phyloP scores from a whole-genome alignment of 176 grass and related monocot genomes.

The Oryza brachyantha region DNA sequence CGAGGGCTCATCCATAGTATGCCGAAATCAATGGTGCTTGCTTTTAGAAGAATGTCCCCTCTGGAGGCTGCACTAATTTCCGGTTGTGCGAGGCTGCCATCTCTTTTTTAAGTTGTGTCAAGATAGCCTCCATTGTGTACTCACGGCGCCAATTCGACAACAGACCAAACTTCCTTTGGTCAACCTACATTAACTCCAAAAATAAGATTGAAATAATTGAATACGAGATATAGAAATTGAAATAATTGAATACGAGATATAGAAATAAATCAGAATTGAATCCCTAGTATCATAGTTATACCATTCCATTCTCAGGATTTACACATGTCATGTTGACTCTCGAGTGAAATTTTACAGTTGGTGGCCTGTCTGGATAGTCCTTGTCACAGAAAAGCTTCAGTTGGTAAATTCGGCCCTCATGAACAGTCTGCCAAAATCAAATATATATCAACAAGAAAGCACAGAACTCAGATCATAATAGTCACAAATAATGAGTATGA shows the following conservation, averaged over 20 bases:
- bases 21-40: neutral
- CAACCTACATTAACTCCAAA: conserved; percentile 16
- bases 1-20: neutral
- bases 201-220: neutral
- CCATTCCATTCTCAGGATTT: conserved; percentile 32
- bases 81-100: conserved; percentile 29
- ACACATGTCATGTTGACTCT: conserved; percentile 39
- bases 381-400: conserved; percentile 39
- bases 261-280: neutral
- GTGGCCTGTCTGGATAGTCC: conserved; percentile 35
- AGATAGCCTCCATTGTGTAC: conserved; percentile 34
- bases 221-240: neutral
- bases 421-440: conserved; percentile 21
- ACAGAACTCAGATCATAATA: neutral
- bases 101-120: conserved; percentile 42
- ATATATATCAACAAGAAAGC: conserved; percentile 8
- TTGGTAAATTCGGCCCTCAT: conserved; percentile 31
- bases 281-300: neutral
- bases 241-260: neutral
- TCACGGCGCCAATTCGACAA: conserved; percentile 31
- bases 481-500: neutral
- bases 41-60: conserved; percentile 28
- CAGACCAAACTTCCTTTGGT: conserved; percentile 31
- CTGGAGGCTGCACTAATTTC: conserved; percentile 37
- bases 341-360: conserved; percentile 35